Base-by-base conservation (phyloP, 2,329 filamentous ascomycete genomes). In the Blastomyces emzantsi region DNA sequence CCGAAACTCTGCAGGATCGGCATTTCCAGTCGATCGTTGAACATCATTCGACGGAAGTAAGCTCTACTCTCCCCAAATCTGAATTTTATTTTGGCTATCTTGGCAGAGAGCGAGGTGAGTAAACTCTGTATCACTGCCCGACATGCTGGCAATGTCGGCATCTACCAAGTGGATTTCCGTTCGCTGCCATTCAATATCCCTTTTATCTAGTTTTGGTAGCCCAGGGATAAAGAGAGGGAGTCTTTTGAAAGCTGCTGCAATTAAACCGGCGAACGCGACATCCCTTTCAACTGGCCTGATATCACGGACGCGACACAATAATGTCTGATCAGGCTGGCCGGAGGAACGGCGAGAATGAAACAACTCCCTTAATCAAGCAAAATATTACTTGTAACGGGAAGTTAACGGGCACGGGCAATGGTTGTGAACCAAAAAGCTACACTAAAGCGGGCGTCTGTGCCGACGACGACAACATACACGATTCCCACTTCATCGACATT, bases 401-500 rank as follows among this genome's bases (percentile, higher is more conserved):
- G 2, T 47, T 47, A 22, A 3, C 25, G 9, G 6, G 25, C 25
- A 15, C 57, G 1, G 22, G 28, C 28, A 17, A n/a, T 47, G 11
- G 7, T 17, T 36, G 25, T 47, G 43, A 41, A 33, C 28, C 6
- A 43, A 60, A 60, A 36, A 13, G 28, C 8, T 11, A 2, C 25
- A 6, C 25, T 9, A 43, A 36, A 60, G 15, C 22, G 7, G 17
- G 25, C 7, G 28, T 3, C 25, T n/a, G 17, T 13, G 33, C 33
- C 33, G 43, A 60, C 43, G 4, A 60, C 28, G 25, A 36, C 5
- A 45, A 17, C 2, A 9, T 13, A 11, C 57, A 60, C 22, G 28
- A 47, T 19, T 33, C 57, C 17, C 71, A 73, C 11, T 76, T 76
- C 61, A 72, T 75, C 56, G 73, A 75, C 59, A 73, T 77, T n/a